Evolutionary conservation across 768 basidiomycete species (phyloP), one percentile per base, ranked within the genome.

Genomic region (Pisolithus orientalis): DNA sequence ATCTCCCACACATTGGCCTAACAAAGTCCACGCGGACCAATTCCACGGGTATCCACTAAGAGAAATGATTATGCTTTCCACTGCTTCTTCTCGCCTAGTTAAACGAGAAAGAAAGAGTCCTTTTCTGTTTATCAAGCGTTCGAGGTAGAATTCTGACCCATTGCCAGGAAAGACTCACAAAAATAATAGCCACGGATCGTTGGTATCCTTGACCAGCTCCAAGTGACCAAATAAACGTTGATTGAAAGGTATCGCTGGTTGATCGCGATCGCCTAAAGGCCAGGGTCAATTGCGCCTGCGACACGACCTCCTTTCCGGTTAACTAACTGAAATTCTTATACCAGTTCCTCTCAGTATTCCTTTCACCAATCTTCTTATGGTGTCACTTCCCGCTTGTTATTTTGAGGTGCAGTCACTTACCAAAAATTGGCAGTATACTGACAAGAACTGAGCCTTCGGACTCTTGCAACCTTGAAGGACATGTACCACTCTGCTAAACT

Each of bases 11-110:
- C 89, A 88, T 49, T 81, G 82, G 3, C 80, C 79, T n/a, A 98
- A 74, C 40, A 92, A 76, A 7, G 79, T 72, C 94, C 94, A 98
- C n/a, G 83, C 74, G 27, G 89, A 87, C 94, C 94, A 98, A 64
- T 97, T 97, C 84, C 90, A 97, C 11, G 89, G 86, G 61, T 85
- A 90, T 5, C 77, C 76, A 37, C 78, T 75, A 40, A 95, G 84
- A 11, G 92, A 94, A 32, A 82, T 69, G 16, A 96, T 73, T 13
- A 82, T 79, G 58, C 75, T 78, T 64, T 94, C 92, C 11, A 95
- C 87, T 1, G 95, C 92, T 63, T 92, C 88, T 54, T 90, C 84
- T 25, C 92, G 80, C 54, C 88, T 78, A 44, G 82, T 82, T 46
- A 94, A 71, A 11, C 90, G 84, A 43, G 82, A 83, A 50, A 95